Evolutionary conservation across 345 rosid species (phyloP).

Genomic region (Murraya paniculata): DNA sequence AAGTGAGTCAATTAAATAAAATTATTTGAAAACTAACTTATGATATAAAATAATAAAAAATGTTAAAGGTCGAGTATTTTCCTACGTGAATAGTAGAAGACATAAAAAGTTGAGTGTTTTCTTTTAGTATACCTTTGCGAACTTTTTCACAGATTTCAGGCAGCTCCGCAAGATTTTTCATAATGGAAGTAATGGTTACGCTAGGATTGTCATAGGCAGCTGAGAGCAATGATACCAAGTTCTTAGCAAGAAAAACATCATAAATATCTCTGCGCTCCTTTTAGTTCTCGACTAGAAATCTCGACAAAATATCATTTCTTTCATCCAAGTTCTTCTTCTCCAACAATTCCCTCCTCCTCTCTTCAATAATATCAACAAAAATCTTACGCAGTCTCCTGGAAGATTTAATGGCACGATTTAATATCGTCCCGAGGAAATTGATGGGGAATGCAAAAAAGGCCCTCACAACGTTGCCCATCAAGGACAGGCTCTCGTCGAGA

Average conservation of each 20-base stretch:
- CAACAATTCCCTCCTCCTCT: neutral
- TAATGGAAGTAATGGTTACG: conserved; percentile 10
- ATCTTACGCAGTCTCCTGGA: neutral
- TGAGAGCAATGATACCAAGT: neutral
- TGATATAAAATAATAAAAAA: too few relatives aligned
- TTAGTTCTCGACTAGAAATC: conserved; percentile 5
- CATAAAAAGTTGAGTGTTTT: too few relatives aligned
- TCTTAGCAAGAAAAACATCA: neutral
- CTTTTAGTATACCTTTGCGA: conserved; percentile 7
- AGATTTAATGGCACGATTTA: conserved; percentile 1
- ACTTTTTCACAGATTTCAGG: conserved; percentile 17
- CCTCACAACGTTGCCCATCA: neutral
- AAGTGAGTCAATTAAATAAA: too few relatives aligned
- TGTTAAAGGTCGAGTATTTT: too few relatives aligned
- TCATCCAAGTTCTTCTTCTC: neutral
- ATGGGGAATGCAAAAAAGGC: neutral
- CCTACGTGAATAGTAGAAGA: too few relatives aligned
- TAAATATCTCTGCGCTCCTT: neutral
- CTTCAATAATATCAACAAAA: neutral
- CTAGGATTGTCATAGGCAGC: conserved; percentile 21
- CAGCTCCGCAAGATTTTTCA: conserved; percentile 16
- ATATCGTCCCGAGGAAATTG: neutral
- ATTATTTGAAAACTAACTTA: fast-evolving
- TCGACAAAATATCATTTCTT: conserved; percentile 5
- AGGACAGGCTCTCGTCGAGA: neutral